These are phyloP conservation scores for Xerocomus minutiporus DNA, from an alignment of 1,284 basidiomycete genomes.

Conservation along the genomic window DNA sequence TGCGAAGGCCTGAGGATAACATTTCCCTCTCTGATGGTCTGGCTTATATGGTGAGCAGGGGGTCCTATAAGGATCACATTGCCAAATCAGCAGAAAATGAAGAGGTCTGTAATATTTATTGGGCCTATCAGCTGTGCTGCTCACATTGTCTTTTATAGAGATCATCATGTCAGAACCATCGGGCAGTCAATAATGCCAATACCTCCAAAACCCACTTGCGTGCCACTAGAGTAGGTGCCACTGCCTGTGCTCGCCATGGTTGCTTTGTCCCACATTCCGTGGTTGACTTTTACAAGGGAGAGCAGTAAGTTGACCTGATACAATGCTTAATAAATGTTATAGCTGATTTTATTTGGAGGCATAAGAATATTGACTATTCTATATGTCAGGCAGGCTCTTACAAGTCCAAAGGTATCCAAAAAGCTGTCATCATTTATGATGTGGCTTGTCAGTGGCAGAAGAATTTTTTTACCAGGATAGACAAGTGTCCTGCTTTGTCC, in stretches of 20 bases:
- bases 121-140: too few relatives aligned
- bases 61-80: slow-evolving; percentile 11
- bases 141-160: not conserved
- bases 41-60: slow-evolving; percentile 10
- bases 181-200: slow-evolving; percentile 8
- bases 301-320: too few relatives aligned
- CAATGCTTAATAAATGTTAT: too few relatives aligned
- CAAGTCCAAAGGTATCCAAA: slow-evolving; percentile 1
- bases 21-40: slow-evolving; percentile 10
- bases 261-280: too few relatives aligned
- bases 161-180: slow-evolving; percentile 7
- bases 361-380: slow-evolving; percentile 19
- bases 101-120: too few relatives aligned
- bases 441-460: slow-evolving; percentile 14
- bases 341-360: not conserved
- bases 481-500: too few relatives aligned
- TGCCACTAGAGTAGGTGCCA: not conserved
- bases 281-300: too few relatives aligned
- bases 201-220: slow-evolving; percentile 1
- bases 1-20: slow-evolving; percentile 9
- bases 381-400: slow-evolving; percentile 11
- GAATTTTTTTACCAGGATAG: not conserved
- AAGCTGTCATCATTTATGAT: slow-evolving; percentile 15
- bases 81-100: too few relatives aligned
- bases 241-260: too few relatives aligned